Conservation (phyloP, 257 asterid genomes). For the Jaltomata sinuosa region DNA sequence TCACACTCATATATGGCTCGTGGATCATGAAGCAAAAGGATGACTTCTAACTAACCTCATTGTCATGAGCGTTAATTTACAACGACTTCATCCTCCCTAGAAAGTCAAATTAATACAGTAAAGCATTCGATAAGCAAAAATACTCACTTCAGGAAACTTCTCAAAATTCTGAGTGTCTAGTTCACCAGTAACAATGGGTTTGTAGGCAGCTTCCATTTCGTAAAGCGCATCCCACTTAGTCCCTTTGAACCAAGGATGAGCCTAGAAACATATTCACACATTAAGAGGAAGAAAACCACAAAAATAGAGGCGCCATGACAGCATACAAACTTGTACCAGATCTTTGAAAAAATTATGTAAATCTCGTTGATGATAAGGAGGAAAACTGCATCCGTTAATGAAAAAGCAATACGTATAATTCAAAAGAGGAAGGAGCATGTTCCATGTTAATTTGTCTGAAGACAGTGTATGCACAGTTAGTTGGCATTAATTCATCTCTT, state of each 20-base stretch:
- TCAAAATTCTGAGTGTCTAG: constrained; percentile 94
- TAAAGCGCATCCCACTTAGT: constrained; percentile 78
- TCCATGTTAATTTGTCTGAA: background rate
- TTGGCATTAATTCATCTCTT: background rate
- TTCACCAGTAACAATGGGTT: constrained; percentile 79
- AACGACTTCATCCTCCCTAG: background rate
- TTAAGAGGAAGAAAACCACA: background rate
- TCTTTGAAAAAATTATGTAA: background rate
- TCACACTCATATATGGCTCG: background rate
- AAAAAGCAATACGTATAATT: background rate
- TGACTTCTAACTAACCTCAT: background rate
- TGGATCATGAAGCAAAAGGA: background rate
- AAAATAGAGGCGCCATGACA: background rate
- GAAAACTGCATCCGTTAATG: background rate
- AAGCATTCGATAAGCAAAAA: background rate
- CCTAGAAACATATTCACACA: constrained; percentile 38
- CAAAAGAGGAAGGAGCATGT: background rate
- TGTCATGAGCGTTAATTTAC: background rate
- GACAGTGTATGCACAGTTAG: background rate
- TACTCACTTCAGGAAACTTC: constrained; percentile 77
- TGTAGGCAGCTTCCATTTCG: constrained; percentile 94
- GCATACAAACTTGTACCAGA: background rate
- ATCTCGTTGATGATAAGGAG: background rate
- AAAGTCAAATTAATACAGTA: background rate
- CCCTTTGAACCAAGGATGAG: constrained; percentile 79